Base-by-base conservation (phyloP, 2,329 filamentous ascomycete genomes). In the Fusarium veterinarium region DNA sequence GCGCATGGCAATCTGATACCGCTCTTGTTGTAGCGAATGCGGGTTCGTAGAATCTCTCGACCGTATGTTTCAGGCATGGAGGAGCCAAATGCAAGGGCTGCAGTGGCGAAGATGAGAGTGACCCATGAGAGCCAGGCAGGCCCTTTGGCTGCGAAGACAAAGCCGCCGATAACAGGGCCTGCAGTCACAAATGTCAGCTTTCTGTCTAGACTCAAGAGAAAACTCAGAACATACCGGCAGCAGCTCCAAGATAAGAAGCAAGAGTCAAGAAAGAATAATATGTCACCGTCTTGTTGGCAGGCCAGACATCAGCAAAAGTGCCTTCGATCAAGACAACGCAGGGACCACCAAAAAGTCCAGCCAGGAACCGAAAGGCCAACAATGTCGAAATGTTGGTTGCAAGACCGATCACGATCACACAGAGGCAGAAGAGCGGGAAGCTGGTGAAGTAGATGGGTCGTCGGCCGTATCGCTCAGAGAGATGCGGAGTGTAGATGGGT, bases 1-100 rank as follows among this genome's bases (percentile, higher is more conserved):
- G 56, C 56, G 17, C 56, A 60, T 6, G 56, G 35, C 1, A 60
- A 4, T 1, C 45, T 44, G 6, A 62, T 51, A 0, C 44, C 57
- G 14, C 56, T 64, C 19, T 23, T 51, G 37, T 64, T 64, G 19
- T 62, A 62, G 6, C 28, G 60, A 28, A 62, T 62, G 8, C 60
- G 60, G 4, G 57, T 52, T 51, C 57, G 35, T 17, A 49, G 3
- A 6, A 64, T 61, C 17, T 62, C 35, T 16, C 57, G 56, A 2
- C 23, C 20, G 38, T 64, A 51, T 17, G 60, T 64, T 6, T 64
- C 60, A 1, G 60, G 60, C 60, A 64, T 62, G 31, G 62, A 64
- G 7, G 44, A 61, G 5, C 44, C 44, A 11, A 64, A 64, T 9
- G 60, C 60, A 16, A 62, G 35, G 16, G 56, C 31, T 28, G 35